These are phyloP conservation scores for Stemphylium vesicarium DNA, from an alignment of 2,329 filamentous ascomycete species.

Conservation along the genomic window DNA sequence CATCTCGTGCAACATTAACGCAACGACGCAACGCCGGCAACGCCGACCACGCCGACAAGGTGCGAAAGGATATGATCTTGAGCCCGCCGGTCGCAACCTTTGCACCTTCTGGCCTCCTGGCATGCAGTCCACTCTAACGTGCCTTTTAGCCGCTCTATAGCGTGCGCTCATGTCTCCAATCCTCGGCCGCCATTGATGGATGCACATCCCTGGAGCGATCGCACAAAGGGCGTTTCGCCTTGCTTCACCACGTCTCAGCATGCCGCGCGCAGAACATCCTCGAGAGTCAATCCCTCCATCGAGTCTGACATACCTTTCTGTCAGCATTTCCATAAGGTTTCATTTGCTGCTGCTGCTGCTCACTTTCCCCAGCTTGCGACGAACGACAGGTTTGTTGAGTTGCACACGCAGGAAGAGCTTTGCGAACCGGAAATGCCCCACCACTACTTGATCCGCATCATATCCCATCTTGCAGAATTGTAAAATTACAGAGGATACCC, in stretches of 20 bases:
- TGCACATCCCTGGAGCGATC: conserved; percentile 25
- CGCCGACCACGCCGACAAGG: too few relatives aligned
- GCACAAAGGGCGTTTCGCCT: conserved; percentile 27
- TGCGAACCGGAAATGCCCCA: not conserved
- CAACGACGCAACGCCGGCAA: too few relatives aligned
- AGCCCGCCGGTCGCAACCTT: too few relatives aligned
- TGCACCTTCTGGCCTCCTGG: not conserved
- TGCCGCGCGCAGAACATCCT: conserved; percentile 9
- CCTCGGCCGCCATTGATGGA: not conserved
- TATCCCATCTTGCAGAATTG: conserved; percentile 3
- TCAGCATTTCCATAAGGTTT: not conserved
- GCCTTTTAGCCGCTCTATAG: not conserved
- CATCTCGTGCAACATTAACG: too few relatives aligned
- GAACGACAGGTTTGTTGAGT: not conserved
- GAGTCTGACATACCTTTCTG: not conserved
- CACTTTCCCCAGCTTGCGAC: not conserved
- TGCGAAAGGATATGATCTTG: too few relatives aligned
- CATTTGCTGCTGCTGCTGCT: too few relatives aligned
- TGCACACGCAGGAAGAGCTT: not conserved
- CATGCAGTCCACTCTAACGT: not conserved
- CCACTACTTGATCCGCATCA: conserved; percentile 1
- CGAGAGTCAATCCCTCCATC: not conserved
- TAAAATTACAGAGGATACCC: conserved; percentile 16
- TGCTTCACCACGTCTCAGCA: conserved; percentile 29
- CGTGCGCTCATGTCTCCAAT: not conserved